These are phyloP conservation scores for Ambrosia artemisiifolia DNA, from an alignment of 129 eudicot species.

Conservation along the genomic window DNA sequence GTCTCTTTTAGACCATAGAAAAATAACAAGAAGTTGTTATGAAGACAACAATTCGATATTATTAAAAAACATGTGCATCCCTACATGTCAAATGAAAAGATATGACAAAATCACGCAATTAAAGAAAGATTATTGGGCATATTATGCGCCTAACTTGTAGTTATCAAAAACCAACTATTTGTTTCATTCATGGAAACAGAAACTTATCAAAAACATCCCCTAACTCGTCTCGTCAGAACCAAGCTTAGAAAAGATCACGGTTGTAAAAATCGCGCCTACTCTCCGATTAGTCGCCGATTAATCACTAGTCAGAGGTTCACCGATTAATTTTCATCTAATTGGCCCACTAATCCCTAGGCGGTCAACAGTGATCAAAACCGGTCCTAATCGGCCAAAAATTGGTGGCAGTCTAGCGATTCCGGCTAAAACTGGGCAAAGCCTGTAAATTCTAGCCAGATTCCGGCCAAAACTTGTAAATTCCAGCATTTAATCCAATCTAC, in stretches of 20 bases:
- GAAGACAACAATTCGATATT: background rate
- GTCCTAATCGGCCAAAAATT: no score
- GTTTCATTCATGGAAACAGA: background rate
- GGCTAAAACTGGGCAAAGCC: no score
- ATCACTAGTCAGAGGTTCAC: no score
- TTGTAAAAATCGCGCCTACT: no score
- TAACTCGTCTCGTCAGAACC: background rate
- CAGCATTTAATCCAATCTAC: no score
- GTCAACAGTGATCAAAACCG: no score
- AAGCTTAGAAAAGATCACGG: background rate
- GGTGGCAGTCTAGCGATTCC: no score
- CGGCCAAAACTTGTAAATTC: no score
- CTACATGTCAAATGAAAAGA: constrained; percentile 8
- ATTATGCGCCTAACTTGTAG: background rate
- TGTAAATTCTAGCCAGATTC: no score
- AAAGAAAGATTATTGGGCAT: background rate
- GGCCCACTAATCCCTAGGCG: no score
- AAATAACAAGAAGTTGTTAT: background rate
- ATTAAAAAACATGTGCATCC: constrained; percentile 9
- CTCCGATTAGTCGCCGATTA: no score
- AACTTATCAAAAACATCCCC: background rate
- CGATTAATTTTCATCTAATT: no score
- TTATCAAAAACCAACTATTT: constrained; percentile 1
- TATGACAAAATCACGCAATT: background rate
- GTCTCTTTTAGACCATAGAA: constrained; percentile 20